These are phyloP conservation scores for Cymbopogon flexuosus DNA, from an alignment of 202 grass and related monocot genomes.

Conservation along the genomic window DNA sequence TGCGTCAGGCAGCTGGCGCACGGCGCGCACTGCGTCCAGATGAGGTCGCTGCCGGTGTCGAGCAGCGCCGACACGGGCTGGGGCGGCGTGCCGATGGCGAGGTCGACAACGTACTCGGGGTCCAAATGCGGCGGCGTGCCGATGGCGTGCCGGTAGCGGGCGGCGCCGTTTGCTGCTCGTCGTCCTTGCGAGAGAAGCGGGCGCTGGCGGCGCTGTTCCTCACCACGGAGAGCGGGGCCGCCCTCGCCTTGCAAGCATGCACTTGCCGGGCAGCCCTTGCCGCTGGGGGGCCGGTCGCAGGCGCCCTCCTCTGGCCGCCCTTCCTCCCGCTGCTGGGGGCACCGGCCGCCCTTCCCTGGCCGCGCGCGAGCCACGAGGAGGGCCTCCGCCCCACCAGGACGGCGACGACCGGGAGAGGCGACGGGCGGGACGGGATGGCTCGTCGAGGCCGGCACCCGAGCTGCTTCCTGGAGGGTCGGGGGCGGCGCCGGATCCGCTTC, in stretches of 20 bases:
- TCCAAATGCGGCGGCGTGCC: conserved; percentile 36
- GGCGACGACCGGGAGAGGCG: too few relatives aligned
- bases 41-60: conserved; percentile 86
- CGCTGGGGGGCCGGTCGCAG: too few relatives aligned
- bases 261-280: too few relatives aligned
- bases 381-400: too few relatives aligned
- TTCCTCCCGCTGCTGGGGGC: too few relatives aligned
- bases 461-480: too few relatives aligned
- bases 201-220: not conserved
- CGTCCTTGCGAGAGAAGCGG: not conserved
- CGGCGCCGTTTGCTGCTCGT: not conserved
- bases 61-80: conserved; percentile 43
- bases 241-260: conserved; percentile 52
- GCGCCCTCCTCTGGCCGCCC: too few relatives aligned
- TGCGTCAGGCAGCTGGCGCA: conserved; percentile 49
- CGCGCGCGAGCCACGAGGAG: too few relatives aligned
- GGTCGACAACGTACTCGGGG: conserved; percentile 38
- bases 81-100: conserved; percentile 44
- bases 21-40: conserved; percentile 67
- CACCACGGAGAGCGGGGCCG: conserved; percentile 33
- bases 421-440: too few relatives aligned
- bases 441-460: too few relatives aligned
- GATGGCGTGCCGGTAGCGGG: not conserved
- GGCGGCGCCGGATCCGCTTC: too few relatives aligned
- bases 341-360: too few relatives aligned